Conservation (phyloP, 768 basidiomycete species). For the Podaxis pistillaris region DNA sequence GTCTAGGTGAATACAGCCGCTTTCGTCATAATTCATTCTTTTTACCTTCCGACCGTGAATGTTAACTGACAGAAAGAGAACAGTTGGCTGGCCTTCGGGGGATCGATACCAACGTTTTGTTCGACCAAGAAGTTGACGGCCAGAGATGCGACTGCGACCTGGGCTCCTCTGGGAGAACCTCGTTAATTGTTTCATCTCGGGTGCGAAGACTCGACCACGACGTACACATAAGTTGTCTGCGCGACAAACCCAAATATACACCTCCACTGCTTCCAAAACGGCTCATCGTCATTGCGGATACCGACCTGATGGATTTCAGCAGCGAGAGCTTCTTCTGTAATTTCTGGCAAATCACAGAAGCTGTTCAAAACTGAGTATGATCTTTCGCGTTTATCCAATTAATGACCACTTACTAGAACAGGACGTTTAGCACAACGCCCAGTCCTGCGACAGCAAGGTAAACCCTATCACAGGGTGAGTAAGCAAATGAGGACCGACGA, state of each 20-base stretch:
- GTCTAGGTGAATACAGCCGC: background rate
- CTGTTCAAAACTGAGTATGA: conserved; percentile 26
- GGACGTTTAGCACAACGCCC: conserved; percentile 56
- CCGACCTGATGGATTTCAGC: conserved; percentile 43
- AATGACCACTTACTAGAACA: conserved; percentile 53
- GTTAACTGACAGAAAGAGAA: conserved; percentile 75
- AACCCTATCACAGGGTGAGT: conserved; percentile 41
- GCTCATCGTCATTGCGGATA: conserved; percentile 38
- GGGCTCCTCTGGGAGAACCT: conserved; percentile 44
- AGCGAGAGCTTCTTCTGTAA: conserved; percentile 62
- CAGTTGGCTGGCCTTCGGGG: conserved; percentile 55
- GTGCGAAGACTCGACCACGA: conserved; percentile 8
- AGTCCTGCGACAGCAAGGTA: conserved; percentile 66
- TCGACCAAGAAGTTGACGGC: conserved; percentile 72
- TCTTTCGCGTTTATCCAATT: background rate
- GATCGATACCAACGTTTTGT: conserved; percentile 51
- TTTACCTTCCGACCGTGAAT: conserved; percentile 59
- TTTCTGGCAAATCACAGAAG: conserved; percentile 68
- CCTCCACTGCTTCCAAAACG: conserved; percentile 69
- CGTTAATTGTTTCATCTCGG: background rate
- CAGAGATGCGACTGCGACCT: conserved; percentile 65
- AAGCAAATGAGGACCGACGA: conserved; percentile 3
- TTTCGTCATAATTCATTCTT: background rate
- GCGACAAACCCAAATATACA: conserved; percentile 73
- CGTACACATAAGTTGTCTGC: conserved; percentile 66